Evolutionary conservation across 148 eudicot genomes (phyloP).

Genomic region (Cornus florida): DNA sequence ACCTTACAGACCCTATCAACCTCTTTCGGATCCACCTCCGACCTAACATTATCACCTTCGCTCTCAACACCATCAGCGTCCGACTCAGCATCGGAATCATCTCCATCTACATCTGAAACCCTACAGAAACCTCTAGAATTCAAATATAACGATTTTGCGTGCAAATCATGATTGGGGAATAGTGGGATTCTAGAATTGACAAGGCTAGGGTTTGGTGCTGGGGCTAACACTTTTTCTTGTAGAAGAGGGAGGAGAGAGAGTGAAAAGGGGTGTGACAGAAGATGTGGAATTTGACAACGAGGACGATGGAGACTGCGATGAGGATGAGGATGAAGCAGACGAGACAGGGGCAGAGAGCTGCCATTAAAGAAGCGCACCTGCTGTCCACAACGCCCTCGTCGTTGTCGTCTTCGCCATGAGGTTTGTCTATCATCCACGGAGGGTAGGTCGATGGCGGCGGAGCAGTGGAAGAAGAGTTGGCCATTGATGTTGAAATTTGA

Average conservation of each 20-base stretch:
- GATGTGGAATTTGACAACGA: conserved; percentile 45
- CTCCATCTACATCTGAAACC: conserved; percentile 25
- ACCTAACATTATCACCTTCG: conserved; percentile 21
- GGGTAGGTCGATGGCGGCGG: conserved; percentile 27
- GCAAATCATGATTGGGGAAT: neutral
- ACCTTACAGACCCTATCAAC: conserved; percentile 73
- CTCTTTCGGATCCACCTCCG: conserved; percentile 58
- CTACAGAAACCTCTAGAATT: conserved; percentile 30
- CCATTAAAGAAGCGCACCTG: conserved; percentile 32
- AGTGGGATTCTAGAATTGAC: too few species aligned
- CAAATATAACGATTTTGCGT: neutral
- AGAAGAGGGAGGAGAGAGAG: conserved; percentile 30
- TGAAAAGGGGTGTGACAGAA: conserved; percentile 58
- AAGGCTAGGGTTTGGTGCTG: neutral
- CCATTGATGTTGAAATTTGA: conserved; percentile 23
- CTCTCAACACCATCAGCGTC: conserved; percentile 25
- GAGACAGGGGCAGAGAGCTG: conserved; percentile 71
- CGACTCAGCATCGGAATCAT: conserved; percentile 20
- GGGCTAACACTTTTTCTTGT: conserved; percentile 57
- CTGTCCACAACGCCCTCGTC: conserved; percentile 7
- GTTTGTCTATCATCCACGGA: conserved; percentile 28
- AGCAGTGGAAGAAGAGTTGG: conserved; percentile 14
- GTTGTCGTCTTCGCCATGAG: conserved; percentile 17
- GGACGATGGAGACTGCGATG: conserved; percentile 31
- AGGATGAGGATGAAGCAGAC: conserved; percentile 52